Base-by-base conservation (phyloP, 768 basidiomycete species). In the Leucosporidium yakuticum region DNA sequence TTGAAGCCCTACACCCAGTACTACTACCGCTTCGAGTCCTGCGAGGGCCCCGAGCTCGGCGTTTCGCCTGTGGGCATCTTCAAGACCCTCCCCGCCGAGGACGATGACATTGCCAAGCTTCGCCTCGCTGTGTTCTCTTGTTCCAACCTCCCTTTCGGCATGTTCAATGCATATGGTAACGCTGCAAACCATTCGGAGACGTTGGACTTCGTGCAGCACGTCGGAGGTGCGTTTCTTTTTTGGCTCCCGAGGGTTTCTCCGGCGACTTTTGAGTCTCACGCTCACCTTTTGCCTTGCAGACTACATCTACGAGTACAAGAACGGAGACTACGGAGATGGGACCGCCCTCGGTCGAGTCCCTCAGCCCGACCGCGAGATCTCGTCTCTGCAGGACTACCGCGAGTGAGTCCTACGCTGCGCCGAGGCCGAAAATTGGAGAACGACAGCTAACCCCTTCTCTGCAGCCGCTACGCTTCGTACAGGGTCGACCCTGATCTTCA, bases 121-220 rank as follows among this genome's bases (percentile, higher is more conserved):
- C 82, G 82, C 53, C 74, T 86, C n/a, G 84, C 84, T 1, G 83
- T 85, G 4, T 85, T 85, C 36, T 58, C n/a, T 7, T 47, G 59
- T 44, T 84, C 84, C 6, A 83, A 83, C 63, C 36, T 84, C 78
- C 71, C 85, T 60, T n/a, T 53, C 54, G 47, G 53, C 19, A 85
- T 81, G 78, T 86, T 86, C 79, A 85, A 85, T 76, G 85, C 85
- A 15, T 86, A 86, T 73, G 84, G 83, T 5, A 80, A 82, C 60
- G 84, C 83, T 9, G 82, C 84, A 21, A 82, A 81, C 66, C 83
- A 84, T 67, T 82, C 83, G 19, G 79, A 80, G 19, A 81, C 83
- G 2, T 83, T 85, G 67, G 77, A 84, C 47, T 85, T 84, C 65
- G 75, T 86, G 15, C 48, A 60, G 58, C 85, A 86, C 70, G 80